phyloP scores from a whole-genome alignment of 257 asterid genomes.

The Solanum chilense region DNA sequence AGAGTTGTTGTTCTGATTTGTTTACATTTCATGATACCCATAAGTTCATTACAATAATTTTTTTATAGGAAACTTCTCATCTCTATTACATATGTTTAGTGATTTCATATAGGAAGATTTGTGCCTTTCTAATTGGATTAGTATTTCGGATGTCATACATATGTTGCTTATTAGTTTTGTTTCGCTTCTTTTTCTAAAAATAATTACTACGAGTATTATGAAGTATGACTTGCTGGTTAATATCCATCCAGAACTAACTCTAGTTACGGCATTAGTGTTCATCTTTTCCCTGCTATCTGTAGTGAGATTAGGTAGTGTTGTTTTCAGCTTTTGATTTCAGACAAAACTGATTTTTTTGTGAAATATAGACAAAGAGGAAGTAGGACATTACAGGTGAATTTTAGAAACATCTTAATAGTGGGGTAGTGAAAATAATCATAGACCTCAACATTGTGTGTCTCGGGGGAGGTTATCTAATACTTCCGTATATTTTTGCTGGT shows the following conservation, averaged over 20 bases:
- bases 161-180: slow-evolving; percentile 38
- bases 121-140: no score
- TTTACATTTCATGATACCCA: no score
- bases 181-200: slow-evolving; percentile 74
- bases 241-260: slow-evolving; percentile 22
- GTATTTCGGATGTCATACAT: no score
- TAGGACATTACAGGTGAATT: no score
- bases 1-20: no score
- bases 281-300: slow-evolving; percentile 62
- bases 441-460: neutral
- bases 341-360: neutral
- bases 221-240: slow-evolving; percentile 48
- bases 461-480: neutral
- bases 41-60: no score
- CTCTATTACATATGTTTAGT: no score
- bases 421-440: neutral
- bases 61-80: no score
- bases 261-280: slow-evolving; percentile 40
- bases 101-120: no score
- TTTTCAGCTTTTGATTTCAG: neutral
- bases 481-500: neutral
- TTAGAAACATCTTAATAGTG: neutral
- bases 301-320: slow-evolving; percentile 51
- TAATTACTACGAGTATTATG: slow-evolving; percentile 27
- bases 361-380: no score